These are phyloP conservation scores for Zasmidium angulare DNA, from an alignment of 2,329 filamentous ascomycete genomes.

Conservation along the genomic window DNA sequence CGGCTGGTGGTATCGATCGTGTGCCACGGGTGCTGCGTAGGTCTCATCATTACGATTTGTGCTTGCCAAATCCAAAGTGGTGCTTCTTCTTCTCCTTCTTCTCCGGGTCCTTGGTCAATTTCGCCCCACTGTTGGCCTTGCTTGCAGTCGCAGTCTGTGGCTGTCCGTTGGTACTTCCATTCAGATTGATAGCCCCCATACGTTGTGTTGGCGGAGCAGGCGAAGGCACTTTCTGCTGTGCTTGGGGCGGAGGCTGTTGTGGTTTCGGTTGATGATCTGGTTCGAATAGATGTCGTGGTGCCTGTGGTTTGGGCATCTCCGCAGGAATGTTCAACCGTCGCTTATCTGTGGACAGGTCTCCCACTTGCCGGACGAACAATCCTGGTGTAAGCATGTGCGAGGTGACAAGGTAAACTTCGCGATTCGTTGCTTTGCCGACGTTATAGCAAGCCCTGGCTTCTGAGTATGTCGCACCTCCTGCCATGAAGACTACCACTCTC, in stretches of 20 bases:
- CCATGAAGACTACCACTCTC: constrained; percentile 89
- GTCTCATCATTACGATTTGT: constrained; percentile 6
- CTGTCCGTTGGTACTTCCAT: constrained; percentile 26
- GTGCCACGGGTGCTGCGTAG: too few relatives aligned
- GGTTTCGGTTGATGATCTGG: constrained; percentile 58
- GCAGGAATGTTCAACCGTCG: constrained; percentile 76
- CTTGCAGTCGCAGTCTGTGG: constrained; percentile 31
- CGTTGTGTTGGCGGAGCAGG: constrained; percentile 53
- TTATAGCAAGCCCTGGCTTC: constrained; percentile 90
- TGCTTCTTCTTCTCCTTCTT: constrained; percentile 48
- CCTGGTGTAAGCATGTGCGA: constrained; percentile 90
- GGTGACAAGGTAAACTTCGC: constrained; percentile 84
- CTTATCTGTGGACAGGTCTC: constrained; percentile 74
- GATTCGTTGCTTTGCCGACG: constrained; percentile 66
- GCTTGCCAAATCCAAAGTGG: constrained; percentile 33
- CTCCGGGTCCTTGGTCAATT: constrained; percentile 59
- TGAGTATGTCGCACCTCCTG: constrained; percentile 90
- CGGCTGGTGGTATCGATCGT: too few relatives aligned
- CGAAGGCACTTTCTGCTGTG: constrained; percentile 15
- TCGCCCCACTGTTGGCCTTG: constrained; percentile 32
- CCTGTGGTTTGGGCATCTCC: constrained; percentile 75
- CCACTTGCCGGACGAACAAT: constrained; percentile 78
- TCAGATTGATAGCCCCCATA: constrained; percentile 58
- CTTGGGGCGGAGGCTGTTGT: constrained; percentile 29
- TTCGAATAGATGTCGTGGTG: constrained; percentile 84